phyloP scores from a whole-genome alignment of 306 rosid species.

The Pyrus betulifolia region DNA sequence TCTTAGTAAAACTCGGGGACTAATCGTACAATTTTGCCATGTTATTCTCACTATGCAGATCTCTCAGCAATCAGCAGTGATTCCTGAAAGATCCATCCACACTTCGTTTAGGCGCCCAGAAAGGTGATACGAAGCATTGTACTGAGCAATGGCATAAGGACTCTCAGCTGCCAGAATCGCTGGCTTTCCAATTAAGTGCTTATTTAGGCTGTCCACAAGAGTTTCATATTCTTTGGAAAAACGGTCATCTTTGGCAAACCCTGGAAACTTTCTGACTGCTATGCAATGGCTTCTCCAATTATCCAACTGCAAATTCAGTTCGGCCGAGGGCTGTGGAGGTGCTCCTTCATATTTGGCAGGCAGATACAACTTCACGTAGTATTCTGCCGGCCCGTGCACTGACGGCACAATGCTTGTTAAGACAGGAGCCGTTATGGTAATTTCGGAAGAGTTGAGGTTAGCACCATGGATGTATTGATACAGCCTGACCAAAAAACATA shows the following conservation, averaged over 20 bases:
- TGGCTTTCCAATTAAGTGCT: slow-evolving; percentile 7
- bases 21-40: neutral
- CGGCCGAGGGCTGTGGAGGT: slow-evolving; percentile 49
- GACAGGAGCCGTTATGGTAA: slow-evolving; percentile 53
- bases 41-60: neutral
- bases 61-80: slow-evolving; percentile 11
- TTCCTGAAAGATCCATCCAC: slow-evolving; percentile 47
- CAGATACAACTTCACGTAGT: slow-evolving; percentile 37
- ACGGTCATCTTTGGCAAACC: slow-evolving; percentile 60
- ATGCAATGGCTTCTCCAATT: slow-evolving; percentile 52
- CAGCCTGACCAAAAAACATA: slow-evolving; percentile 33
- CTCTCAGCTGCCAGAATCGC: slow-evolving; percentile 20
- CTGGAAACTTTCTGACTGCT: slow-evolving; percentile 57
- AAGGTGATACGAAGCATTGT: slow-evolving; percentile 36
- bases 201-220: slow-evolving; percentile 39
- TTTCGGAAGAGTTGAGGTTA: slow-evolving; percentile 36
- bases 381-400: slow-evolving; percentile 10
- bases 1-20: neutral
- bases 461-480: slow-evolving; percentile 63
- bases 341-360: slow-evolving; percentile 24
- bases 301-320: slow-evolving; percentile 40
- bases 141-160: slow-evolving; percentile 58
- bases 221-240: slow-evolving; percentile 36
- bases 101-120: slow-evolving; percentile 62
- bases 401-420: slow-evolving; percentile 42